Evolutionary conservation across 768 basidiomycete genomes (phyloP), one percentile per base, ranked within the genome.

Genomic region (Boletus patriciae): DNA sequence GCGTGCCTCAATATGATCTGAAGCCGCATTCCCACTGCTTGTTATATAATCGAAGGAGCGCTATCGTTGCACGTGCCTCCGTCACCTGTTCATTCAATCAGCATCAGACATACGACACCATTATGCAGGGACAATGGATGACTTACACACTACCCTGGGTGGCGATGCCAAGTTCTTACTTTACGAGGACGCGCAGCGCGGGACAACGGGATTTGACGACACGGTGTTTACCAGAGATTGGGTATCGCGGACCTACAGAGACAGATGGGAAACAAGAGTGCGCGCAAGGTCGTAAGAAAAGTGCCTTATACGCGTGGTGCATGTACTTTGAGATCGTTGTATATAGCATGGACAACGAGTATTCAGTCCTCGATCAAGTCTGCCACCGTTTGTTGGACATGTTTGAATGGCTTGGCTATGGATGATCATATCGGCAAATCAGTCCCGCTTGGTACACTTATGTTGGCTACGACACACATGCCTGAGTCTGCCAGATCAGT

Each of bases 21-120:
- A 58, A 60, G 21, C 79, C 77, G 55, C 78, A 78, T 62, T 98
- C 95, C 92, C 92, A 98, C 46, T 83, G 79, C 50, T 84, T 85
- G 62, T 89, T 86, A 70, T 94, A 81, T 18, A 95, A 67, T 8
- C 94, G 81, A 70, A 90, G 98, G 38, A 98, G 77, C 0, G 93
- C 95, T 93, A 99, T 97, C 0, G 94, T 91, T 0, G 95, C 96
- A 50, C 95, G 82, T 1, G 95, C 94, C 69, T 98, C 95, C 18
- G 84, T 90, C 6, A 98, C 86, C 95, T 97, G 50, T 44, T 49
- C 25, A 38, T 27, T 46, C 23, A 31, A 18, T 25, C 42, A 15
- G 50, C 25, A 42, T 47, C 23, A 59, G 25, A 41, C 2, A 38
- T 34, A 31, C 38, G 43, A 57, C 10, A n/a, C 29, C 11, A 45